Evolutionary conservation across 257 asterid species (phyloP).

Genomic region (Prunella vulgaris): DNA sequence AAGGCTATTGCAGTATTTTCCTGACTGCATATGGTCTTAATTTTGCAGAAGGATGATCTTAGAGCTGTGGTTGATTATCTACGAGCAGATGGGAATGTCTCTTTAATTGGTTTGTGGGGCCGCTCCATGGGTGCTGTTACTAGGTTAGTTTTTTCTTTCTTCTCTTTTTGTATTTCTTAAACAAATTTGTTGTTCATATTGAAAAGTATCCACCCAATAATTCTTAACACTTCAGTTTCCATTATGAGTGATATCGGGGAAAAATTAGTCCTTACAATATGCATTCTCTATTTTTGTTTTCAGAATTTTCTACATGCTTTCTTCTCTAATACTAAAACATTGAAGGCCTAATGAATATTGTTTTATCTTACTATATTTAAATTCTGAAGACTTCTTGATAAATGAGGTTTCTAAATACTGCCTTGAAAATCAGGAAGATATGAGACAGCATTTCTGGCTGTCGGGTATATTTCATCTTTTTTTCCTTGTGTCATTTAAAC

Average conservation of each 20-base stretch:
- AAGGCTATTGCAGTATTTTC: background rate
- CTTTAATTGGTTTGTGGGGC: constrained; percentile 92
- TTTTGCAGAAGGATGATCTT: constrained; percentile 82
- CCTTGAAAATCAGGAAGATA: background rate
- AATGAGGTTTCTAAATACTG: background rate
- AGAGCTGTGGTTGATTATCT: constrained; percentile 76
- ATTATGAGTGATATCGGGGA: background rate
- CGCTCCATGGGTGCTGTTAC: constrained; percentile 99
- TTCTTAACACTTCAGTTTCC: background rate
- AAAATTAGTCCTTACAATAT: background rate
- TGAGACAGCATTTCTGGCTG: background rate
- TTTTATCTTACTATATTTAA: background rate
- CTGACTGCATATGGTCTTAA: constrained; percentile 18
- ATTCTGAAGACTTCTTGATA: background rate
- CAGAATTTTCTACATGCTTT: background rate
- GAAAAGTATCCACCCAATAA: background rate
- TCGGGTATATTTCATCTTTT: background rate
- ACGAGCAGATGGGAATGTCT: constrained; percentile 75
- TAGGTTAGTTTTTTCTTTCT: constrained; percentile 40
- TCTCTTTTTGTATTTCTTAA: constrained; percentile 2
- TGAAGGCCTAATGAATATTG: background rate
- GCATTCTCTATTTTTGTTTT: background rate
- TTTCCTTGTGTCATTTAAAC: background rate
- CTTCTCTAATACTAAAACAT: background rate
- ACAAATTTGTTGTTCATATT: background rate